phyloP scores from a whole-genome alignment of 1,284 basidiomycete genomes.

The Ustilago tritici region DNA sequence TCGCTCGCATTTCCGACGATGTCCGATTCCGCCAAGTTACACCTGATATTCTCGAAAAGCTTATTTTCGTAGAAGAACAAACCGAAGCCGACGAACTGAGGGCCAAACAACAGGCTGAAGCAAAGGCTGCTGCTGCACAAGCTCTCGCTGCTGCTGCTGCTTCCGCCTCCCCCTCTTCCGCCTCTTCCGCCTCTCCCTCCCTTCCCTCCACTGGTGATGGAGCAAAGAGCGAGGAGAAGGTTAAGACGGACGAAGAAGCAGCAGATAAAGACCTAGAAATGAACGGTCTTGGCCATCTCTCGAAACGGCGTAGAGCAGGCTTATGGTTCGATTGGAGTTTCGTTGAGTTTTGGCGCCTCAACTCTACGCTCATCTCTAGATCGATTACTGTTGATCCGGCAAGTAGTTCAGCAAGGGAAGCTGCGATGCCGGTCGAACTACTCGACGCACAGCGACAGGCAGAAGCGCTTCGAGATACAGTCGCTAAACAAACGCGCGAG shows the following conservation, averaged over 20 bases:
- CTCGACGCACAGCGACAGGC: constrained; percentile 64
- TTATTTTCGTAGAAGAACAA: constrained; percentile 43
- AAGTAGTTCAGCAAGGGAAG: constrained; percentile 37
- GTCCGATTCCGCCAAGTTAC: constrained; percentile 88
- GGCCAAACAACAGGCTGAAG: constrained; percentile 26
- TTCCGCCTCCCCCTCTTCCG: constrained; percentile 2
- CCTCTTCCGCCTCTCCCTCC: background rate
- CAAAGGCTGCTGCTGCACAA: constrained; percentile 44
- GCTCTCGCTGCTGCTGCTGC: constrained; percentile 17
- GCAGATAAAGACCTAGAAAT: constrained; percentile 47
- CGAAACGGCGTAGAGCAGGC: constrained; percentile 75
- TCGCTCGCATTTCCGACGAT: constrained; percentile 88
- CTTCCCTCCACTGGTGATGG: background rate
- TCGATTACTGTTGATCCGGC: constrained; percentile 62
- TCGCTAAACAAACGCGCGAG: constrained; percentile 47
- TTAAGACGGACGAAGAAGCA: constrained; percentile 46
- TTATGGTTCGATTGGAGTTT: constrained; percentile 99
- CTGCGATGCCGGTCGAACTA: constrained; percentile 56
- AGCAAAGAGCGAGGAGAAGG: constrained; percentile 25
- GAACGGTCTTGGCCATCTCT: constrained; percentile 46
- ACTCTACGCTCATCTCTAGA: constrained; percentile 76
- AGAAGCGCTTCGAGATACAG: constrained; percentile 53
- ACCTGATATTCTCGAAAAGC: constrained; percentile 76
- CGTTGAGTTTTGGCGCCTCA: constrained; percentile 97
- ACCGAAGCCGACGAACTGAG: constrained; percentile 64